Evolutionary conservation across 2,329 filamentous ascomycete species (phyloP).

Genomic region (Rhexocercosporidium sp.): DNA sequence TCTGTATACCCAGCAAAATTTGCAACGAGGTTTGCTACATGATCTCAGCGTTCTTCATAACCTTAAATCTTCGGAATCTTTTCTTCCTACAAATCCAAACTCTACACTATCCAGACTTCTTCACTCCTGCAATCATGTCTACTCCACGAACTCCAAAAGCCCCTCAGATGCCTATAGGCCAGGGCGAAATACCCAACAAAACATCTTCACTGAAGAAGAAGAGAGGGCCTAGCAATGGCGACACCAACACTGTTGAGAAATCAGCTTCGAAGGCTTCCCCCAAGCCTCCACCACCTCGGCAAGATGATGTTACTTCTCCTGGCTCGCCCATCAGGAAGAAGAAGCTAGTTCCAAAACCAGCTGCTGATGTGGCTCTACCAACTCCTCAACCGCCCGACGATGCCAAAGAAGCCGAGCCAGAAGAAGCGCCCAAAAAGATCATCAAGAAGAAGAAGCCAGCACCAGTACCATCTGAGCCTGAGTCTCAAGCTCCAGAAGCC

Average conservation of each 20-base stretch:
- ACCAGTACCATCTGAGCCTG: slow-evolving; percentile 11
- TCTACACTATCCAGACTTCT: slow-evolving; percentile 14
- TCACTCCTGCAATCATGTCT: slow-evolving; percentile 25
- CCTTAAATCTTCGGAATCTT: slow-evolving; percentile 9
- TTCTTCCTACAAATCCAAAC: slow-evolving; percentile 15
- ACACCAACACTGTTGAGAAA: slow-evolving; percentile 23
- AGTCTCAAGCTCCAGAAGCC: background rate
- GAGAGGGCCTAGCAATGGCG: slow-evolving; percentile 23
- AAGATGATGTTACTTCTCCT: slow-evolving; percentile 11
- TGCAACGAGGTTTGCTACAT: background rate
- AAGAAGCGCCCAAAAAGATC: slow-evolving; percentile 24
- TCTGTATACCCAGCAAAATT: background rate
- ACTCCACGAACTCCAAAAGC: slow-evolving; percentile 31
- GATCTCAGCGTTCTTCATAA: background rate
- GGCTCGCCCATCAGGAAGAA: slow-evolving; percentile 19
- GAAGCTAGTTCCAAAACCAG: slow-evolving; percentile 21
- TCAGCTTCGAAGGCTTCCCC: slow-evolving; percentile 15
- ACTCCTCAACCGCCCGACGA: slow-evolving; percentile 15
- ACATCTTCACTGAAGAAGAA: slow-evolving; percentile 29
- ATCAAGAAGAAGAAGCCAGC: slow-evolving; percentile 21
- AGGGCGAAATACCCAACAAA: slow-evolving; percentile 25
- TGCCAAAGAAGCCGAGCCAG: slow-evolving; percentile 8
- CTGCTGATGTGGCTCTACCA: slow-evolving; percentile 16
- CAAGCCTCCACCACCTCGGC: slow-evolving; percentile 11
- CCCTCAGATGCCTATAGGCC: slow-evolving; percentile 20